Conservation (phyloP, 2,329 filamentous ascomycete species). For the Hortaea sp. region DNA sequence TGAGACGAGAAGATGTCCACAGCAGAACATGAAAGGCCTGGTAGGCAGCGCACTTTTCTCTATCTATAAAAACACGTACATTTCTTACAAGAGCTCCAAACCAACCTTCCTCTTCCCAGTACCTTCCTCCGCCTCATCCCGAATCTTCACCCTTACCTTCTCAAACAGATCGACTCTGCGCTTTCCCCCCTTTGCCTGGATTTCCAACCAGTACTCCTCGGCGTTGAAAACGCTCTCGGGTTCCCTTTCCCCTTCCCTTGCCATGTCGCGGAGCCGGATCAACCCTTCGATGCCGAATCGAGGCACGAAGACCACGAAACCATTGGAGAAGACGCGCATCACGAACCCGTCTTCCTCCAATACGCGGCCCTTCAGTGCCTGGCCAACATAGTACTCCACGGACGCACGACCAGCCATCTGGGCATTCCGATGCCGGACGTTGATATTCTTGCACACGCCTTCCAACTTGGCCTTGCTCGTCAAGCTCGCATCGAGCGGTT, state of each 20-base stretch:
- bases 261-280: constrained; percentile 76
- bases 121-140: constrained; percentile 83
- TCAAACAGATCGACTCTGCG: constrained; percentile 74
- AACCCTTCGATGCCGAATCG: constrained; percentile 90
- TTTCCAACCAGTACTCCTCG: constrained; percentile 68
- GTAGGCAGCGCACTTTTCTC: too few relatives aligned
- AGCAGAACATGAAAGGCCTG: too few relatives aligned
- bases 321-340: constrained; percentile 95
- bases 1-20: too few relatives aligned
- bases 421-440: constrained; percentile 90
- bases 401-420: constrained; percentile 89
- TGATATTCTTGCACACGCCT: constrained; percentile 96
- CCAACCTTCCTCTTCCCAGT: constrained; percentile 93
- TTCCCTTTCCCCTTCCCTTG: constrained; percentile 45
- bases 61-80: too few relatives aligned
- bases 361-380: constrained; percentile 71
- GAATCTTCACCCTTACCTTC: constrained; percentile 80
- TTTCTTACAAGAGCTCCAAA: constrained; percentile 43
- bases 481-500: constrained; percentile 68
- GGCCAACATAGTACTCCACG: constrained; percentile 96
- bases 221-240: constrained; percentile 75
- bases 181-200: constrained; percentile 35
- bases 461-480: constrained; percentile 78
- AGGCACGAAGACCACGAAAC: constrained; percentile 92
- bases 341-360: constrained; percentile 86